A percentile compares a stretch with the other conserved stretches of the same genome.
phyloP scores from a whole-genome alignment of 768 basidiomycete species.

The Psilocybe cubensis region DNA sequence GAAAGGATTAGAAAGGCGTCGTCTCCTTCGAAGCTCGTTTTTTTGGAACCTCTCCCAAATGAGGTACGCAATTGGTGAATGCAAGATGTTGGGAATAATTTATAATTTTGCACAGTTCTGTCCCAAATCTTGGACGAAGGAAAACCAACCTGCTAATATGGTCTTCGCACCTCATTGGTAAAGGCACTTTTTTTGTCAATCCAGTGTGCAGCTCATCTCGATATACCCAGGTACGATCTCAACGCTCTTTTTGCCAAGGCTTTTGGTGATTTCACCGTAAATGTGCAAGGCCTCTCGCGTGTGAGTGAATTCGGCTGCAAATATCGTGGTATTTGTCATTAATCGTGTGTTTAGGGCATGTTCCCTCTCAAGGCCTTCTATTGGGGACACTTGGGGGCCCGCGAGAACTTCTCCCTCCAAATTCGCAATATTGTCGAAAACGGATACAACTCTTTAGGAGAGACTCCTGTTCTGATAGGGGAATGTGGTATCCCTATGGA shows the following conservation, averaged over 20 bases:
- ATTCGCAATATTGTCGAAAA: constrained; percentile 77
- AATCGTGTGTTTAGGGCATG: constrained; percentile 64
- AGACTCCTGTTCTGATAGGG: constrained; percentile 84
- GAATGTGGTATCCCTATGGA: constrained; percentile 98
- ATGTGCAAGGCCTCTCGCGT: constrained; percentile 90
- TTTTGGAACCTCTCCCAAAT: constrained; percentile 91
- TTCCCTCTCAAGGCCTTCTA: constrained; percentile 81
- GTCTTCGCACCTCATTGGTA: constrained; percentile 45
- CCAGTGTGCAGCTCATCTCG: neutral
- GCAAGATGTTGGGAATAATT: constrained; percentile 9
- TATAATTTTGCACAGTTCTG: constrained; percentile 59
- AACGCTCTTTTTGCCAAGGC: constrained; percentile 84
- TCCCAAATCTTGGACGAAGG: constrained; percentile 73
- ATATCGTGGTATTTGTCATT: neutral
- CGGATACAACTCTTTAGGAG: constrained; percentile 72
- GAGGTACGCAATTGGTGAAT: constrained; percentile 55
- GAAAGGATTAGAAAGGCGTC: constrained; percentile 54
- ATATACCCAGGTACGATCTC: constrained; percentile 81
- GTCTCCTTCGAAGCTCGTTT: constrained; percentile 60
- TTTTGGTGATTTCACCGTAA: constrained; percentile 85
- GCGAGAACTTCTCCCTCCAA: constrained; percentile 84
- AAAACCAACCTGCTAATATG: constrained; percentile 34
- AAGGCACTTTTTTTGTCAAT: neutral
- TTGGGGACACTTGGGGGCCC: constrained; percentile 82
- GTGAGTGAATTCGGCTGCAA: constrained; percentile 44